Base-by-base conservation (phyloP, 2,329 filamentous ascomycete genomes). In the Arachnomyces sp. region DNA sequence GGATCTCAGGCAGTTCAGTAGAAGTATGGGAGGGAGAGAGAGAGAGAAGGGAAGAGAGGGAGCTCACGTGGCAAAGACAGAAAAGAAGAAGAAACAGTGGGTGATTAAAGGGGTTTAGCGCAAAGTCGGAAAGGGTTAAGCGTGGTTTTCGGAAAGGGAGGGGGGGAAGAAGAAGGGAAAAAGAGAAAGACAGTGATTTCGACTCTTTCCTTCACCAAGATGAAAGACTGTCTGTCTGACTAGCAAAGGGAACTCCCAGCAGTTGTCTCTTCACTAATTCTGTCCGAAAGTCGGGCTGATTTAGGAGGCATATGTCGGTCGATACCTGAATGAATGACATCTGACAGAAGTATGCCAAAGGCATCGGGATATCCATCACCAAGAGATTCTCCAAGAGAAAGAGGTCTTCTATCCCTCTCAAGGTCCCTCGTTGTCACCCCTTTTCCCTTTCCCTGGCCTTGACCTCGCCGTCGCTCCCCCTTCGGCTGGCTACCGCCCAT, bases 31-130 rank as follows among this genome's bases (percentile, higher is more conserved):
- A 51, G 47, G 47, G 45, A 48, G 47, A 53, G 44, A 49, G 47
- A 52, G 48, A 48, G 48, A 45, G 34, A 36, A 52, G 53, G 54
- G 56, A 57, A 55, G 50, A 57, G 52, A 52, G 54, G 54, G 47
- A 54, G 55, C 59, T 65, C 62, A 65, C 62, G 62, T 65, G 62
- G 61, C 56, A 52, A 52, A 51, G 46, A 50, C 50, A 48, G 44
- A 47, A 38, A 42, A 44, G 37, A 42, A 46, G 44, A 39, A 41
- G 38, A 45, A 49, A 49, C 46, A 49, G 49, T 5, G 46, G 44
- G 47, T 47, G 48, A 46, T 38, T 39, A 47, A 45, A 42, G 32
- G 9, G 46, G 28, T 55, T 40, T 50, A 55, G 52, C 9, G 9
- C 28, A 16, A 36, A 16, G 20, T 25, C 9, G 20, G 9, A 25